These are phyloP conservation scores for Lichina pygmaea DNA, from an alignment of 495 filamentous ascomycete species.

Conservation along the genomic window DNA sequence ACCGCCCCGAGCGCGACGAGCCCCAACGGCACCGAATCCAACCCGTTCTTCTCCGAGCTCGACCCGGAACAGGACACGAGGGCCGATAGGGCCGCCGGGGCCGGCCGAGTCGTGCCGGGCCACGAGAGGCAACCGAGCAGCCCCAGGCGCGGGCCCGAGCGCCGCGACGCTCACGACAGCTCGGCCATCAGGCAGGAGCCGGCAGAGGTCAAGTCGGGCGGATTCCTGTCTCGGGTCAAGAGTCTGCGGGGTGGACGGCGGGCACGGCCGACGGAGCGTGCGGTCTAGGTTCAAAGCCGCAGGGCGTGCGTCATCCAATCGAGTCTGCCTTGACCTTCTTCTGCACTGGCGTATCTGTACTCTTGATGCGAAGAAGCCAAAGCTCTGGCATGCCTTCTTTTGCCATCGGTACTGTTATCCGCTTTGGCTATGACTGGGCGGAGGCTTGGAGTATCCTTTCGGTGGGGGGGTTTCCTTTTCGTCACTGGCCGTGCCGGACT, in stretches of 20 bases:
- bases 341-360: too few relatives aligned
- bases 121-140: slow-evolving; percentile 30
- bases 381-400: too few relatives aligned
- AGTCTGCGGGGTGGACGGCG: slow-evolving; percentile 39
- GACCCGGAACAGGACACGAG: slow-evolving; percentile 47
- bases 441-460: too few relatives aligned
- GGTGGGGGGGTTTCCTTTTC: too few relatives aligned
- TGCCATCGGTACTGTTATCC: too few relatives aligned
- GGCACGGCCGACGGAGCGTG: slow-evolving; percentile 5
- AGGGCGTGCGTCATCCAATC: too few relatives aligned
- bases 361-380: too few relatives aligned
- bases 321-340: too few relatives aligned
- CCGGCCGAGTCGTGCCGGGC: slow-evolving; percentile 22
- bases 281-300: background rate
- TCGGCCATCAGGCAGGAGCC: slow-evolving; percentile 6
- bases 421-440: too few relatives aligned
- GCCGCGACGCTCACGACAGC: slow-evolving; percentile 42
- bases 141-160: slow-evolving; percentile 34
- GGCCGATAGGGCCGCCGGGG: slow-evolving; percentile 27
- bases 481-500: too few relatives aligned
- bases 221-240: slow-evolving; percentile 70
- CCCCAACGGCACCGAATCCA: slow-evolving; percentile 25
- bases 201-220: slow-evolving; percentile 18
- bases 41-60: slow-evolving; percentile 77
- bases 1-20: background rate